Evolutionary conservation across 768 basidiomycete species (phyloP), one percentile per base, ranked within the genome.

Genomic region (Leucocoprinus sp.): DNA sequence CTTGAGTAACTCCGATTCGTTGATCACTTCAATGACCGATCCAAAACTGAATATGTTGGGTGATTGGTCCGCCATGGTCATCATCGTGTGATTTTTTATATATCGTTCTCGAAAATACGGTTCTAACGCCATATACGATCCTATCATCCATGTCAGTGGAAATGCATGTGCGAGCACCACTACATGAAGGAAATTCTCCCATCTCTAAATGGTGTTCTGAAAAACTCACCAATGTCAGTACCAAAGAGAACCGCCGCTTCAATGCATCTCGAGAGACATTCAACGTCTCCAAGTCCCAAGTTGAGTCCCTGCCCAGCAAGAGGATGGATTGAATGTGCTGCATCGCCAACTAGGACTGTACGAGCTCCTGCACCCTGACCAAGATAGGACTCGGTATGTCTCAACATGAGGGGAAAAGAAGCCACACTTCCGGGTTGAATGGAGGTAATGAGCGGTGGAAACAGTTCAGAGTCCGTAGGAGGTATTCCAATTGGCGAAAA

Each of bases 251-350:
- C 51, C 0, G 82, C 72, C 5, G 65, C 56, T 24, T 78, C 64
- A 28, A 97, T 77, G 52, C 79, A 79, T 37, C 72, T 69, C 0
- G 80, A 68, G 11, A 99, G 74, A 45, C 74, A 74, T 56, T 83
- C 74, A 2, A 84, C 89, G 59, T 99, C 95, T 1, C 71, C 83
- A 22, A 99, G 68, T n/a, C 95, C 96, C 58, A 95, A 67, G 61
- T 99, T 98, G 33, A 98, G 70, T 0, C 95, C 96, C 60, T 98
- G 95, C 2, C 96, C 96, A 0, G 93, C 95, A 21, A 98, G 76
- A 1, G 96, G 95, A 58, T 98, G 95, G 1, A 92, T 70, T 0
- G 89, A 90, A 57, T 98, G 96, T 14, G 93, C 96, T 1, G 95
- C 93, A 63, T 99, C 96, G 2, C 96, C 96, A 1, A 98, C 77